Conservation (phyloP, 495 filamentous ascomycete species). For the Hypoxylon rickii region DNA sequence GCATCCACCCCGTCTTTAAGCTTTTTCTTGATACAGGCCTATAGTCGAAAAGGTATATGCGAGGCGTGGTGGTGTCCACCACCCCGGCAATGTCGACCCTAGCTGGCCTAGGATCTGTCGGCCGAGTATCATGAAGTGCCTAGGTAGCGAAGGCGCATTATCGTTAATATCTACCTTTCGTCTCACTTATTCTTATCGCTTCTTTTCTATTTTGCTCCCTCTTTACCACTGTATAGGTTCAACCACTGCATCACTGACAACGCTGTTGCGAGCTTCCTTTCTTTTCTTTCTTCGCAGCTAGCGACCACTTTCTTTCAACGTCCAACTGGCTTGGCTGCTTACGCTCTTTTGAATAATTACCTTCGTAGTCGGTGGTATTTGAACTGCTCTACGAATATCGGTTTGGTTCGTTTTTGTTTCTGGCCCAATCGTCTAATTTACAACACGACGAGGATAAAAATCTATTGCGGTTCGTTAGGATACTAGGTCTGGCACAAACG, state of each 20-base stretch:
- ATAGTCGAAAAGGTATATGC: constrained; percentile 8
- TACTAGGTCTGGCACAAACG: constrained; percentile 10
- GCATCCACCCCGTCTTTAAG: constrained; percentile 36
- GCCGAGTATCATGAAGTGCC: constrained; percentile 36
- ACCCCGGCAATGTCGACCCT: constrained; percentile 26
- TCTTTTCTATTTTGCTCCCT: constrained; percentile 40
- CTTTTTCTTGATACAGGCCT: constrained; percentile 27
- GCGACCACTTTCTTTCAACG: constrained; percentile 57
- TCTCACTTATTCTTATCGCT: constrained; percentile 33
- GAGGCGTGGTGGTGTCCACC: constrained; percentile 27
- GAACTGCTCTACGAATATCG: constrained; percentile 42
- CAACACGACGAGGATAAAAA: constrained; percentile 15
- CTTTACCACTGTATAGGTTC: constrained; percentile 46
- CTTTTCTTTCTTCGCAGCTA: constrained; percentile 57
- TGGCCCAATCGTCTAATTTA: constrained; percentile 22
- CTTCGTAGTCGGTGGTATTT: constrained; percentile 53
- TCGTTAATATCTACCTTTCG: constrained; percentile 36
- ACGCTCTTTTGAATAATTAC: constrained; percentile 55
- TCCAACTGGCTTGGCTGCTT: constrained; percentile 64
- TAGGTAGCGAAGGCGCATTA: constrained; percentile 33
- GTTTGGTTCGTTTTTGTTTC: constrained; percentile 37
- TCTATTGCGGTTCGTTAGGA: constrained; percentile 17
- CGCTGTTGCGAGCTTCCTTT: constrained; percentile 53
- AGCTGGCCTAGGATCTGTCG: constrained; percentile 30
- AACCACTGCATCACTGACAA: constrained; percentile 49